Conservation (phyloP, 768 basidiomycete genomes). For the Hypsizygus marmoreus region DNA sequence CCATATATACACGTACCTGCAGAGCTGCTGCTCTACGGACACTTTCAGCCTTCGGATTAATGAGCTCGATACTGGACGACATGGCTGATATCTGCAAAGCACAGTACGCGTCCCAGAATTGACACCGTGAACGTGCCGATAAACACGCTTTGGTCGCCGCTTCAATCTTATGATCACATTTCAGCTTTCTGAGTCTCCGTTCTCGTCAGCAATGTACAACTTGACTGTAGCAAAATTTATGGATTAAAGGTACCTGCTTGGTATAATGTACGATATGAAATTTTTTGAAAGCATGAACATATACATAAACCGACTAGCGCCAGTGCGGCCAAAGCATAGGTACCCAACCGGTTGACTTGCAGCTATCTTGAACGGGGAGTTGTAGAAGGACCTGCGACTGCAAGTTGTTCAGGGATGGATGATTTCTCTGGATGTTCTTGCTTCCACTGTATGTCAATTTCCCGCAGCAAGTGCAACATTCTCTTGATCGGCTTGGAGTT, state of each 20-base stretch:
- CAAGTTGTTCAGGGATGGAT: slow-evolving; percentile 1
- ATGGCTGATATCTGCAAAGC: slow-evolving; percentile 37
- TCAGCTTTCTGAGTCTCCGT: slow-evolving; percentile 1
- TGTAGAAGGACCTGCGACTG: too few species aligned
- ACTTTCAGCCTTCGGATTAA: slow-evolving; percentile 96
- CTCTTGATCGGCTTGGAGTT: slow-evolving; percentile 48
- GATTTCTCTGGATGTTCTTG: slow-evolving; percentile 23
- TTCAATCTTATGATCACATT: slow-evolving; percentile 16
- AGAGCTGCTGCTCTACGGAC: slow-evolving; percentile 87
- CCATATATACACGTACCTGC: slow-evolving; percentile 56
- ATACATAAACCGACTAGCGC: too few species aligned
- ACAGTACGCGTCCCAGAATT: slow-evolving; percentile 24
- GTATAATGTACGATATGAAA: too few species aligned
- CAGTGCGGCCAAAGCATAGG: too few species aligned
- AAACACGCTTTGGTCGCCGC: slow-evolving; percentile 31
- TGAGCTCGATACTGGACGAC: slow-evolving; percentile 87
- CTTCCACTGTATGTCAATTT: slow-evolving; percentile 48
- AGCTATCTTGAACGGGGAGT: too few species aligned
- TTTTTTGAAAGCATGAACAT: not conserved
- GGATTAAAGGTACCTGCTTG: too few species aligned
- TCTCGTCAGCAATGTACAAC: too few species aligned
- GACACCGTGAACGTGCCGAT: slow-evolving; percentile 16
- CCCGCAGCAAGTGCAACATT: slow-evolving; percentile 49
- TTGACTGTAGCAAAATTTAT: too few species aligned
- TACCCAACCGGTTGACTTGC: too few species aligned